Percentiles rank a stretch among this genome's conserved stretches.
Conservation (phyloP, 2,329 filamentous ascomycete genomes). For the Colletotrichum spinosum region DNA sequence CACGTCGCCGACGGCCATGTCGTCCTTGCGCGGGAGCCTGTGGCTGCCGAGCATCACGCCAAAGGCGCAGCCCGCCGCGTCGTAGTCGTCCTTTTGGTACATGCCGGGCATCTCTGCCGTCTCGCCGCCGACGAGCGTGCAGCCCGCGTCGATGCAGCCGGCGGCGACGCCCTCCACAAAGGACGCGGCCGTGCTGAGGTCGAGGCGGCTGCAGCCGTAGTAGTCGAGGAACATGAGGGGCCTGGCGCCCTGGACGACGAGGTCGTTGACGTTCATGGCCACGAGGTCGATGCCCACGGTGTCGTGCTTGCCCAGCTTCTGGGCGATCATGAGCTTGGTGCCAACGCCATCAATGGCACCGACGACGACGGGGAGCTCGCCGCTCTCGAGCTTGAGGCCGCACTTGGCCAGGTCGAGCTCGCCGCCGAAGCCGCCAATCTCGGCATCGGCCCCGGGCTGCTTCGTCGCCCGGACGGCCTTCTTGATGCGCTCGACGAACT, state of each 20-base stretch:
- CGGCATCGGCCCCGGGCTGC: conserved; percentile 87
- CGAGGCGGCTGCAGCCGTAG: conserved; percentile 91
- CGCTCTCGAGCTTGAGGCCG: conserved; percentile 61
- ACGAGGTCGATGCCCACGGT: conserved; percentile 97
- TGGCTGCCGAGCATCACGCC: conserved; percentile 79
- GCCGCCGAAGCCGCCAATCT: conserved; percentile 96
- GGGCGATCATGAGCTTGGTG: conserved; percentile 96
- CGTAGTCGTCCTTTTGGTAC: conserved; percentile 90
- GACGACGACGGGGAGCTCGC: conserved; percentile 78
- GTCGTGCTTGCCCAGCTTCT: conserved; percentile 88
- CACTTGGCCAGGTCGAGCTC: conserved; percentile 81
- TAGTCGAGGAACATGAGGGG: conserved; percentile 98
- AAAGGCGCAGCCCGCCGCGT: conserved; percentile 90
- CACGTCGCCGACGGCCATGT: conserved; percentile 86
- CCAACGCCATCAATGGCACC: conserved; percentile 96
- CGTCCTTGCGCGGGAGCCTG: conserved; percentile 79
- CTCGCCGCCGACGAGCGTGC: conserved; percentile 95
- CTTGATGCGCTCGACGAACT: conserved; percentile 93
- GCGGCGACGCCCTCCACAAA: conserved; percentile 92
- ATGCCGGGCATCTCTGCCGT: conserved; percentile 99
- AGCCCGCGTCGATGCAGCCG: conserved; percentile 86
- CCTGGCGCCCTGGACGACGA: conserved; percentile 94
- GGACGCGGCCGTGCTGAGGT: conserved; percentile 80
- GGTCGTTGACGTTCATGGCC: conserved; percentile 98
- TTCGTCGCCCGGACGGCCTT: conserved; percentile 86